Conservation (phyloP, 371 early-diverging fungal species). For the Cokeromyces recurvatus region DNA sequence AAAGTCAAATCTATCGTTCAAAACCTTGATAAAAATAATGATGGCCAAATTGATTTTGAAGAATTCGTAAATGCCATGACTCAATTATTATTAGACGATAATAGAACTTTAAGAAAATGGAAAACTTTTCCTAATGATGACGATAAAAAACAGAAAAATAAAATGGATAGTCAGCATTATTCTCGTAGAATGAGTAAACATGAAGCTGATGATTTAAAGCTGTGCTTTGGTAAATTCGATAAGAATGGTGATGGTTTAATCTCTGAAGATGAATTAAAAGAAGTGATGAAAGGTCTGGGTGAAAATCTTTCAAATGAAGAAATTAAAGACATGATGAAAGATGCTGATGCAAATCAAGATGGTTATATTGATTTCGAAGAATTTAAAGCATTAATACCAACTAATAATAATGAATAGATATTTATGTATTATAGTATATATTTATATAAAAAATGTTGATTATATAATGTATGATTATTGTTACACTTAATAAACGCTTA, state of each 20-base stretch:
- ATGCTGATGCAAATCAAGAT: conserved; percentile 73
- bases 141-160: not conserved
- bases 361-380: conserved; percentile 58
- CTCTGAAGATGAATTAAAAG: conserved; percentile 60
- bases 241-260: conserved; percentile 72
- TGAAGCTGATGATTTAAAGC: conserved; percentile 58
- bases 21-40: conserved; percentile 24
- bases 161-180: not conserved
- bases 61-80: conserved; percentile 71
- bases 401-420: no score
- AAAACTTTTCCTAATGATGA: conserved; percentile 5
- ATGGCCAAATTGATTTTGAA: conserved; percentile 55
- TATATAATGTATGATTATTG: no score
- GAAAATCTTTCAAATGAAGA: conserved; percentile 70
- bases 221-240: conserved; percentile 71
- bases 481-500: no score
- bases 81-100: no score
- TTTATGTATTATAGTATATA: no score
- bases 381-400: conserved; percentile 58
- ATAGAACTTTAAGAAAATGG: conserved; percentile 1
- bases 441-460: no score
- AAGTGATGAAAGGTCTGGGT: conserved; percentile 67
- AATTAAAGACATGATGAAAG: conserved; percentile 79
- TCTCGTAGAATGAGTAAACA: conserved; percentile 21
- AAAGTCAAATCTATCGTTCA: conserved; percentile 4